Evolutionary conservation across 1,139 yeast species (phyloP).

Genomic region (Scheffersomyces parashehatae): DNA sequence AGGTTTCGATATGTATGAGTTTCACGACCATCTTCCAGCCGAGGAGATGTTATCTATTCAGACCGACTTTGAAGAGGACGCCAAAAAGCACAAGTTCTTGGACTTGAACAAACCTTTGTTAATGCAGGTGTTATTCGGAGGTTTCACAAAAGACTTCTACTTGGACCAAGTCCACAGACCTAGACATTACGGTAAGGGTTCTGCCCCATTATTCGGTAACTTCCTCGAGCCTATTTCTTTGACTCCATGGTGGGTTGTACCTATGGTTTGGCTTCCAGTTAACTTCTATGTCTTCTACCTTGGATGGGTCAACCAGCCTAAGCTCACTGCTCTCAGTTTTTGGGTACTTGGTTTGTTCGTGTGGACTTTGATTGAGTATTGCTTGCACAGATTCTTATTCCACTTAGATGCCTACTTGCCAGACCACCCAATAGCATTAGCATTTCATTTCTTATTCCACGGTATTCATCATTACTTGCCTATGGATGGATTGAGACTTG

Average conservation of each 20-base stretch:
- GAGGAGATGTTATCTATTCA: constrained; percentile 71
- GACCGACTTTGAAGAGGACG: constrained; percentile 77
- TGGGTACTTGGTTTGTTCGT: constrained; percentile 70
- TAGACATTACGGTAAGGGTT: constrained; percentile 78
- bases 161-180: constrained; percentile 97
- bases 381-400: constrained; percentile 86
- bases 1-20: constrained; percentile 34
- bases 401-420: constrained; percentile 89
- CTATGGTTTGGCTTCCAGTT: constrained; percentile 84
- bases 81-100: constrained; percentile 75
- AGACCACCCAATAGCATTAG: constrained; percentile 68
- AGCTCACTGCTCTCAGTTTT: constrained; percentile 39
- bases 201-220: constrained; percentile 71
- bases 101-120: constrained; percentile 82
- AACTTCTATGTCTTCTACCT: constrained; percentile 52
- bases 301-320: constrained; percentile 39
- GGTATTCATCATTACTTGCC: constrained; percentile 98
- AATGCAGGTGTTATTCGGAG: constrained; percentile 71
- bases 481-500: constrained; percentile 91
- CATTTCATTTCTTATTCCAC: constrained; percentile 85
- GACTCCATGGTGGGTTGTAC: constrained; percentile 70
- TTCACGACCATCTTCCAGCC: constrained; percentile 66
- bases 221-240: constrained; percentile 49
- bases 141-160: constrained; percentile 83
- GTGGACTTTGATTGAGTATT: constrained; percentile 91